phyloP scores from a whole-genome alignment of 768 basidiomycete genomes.

The Phanerodontia chrysosporium region DNA sequence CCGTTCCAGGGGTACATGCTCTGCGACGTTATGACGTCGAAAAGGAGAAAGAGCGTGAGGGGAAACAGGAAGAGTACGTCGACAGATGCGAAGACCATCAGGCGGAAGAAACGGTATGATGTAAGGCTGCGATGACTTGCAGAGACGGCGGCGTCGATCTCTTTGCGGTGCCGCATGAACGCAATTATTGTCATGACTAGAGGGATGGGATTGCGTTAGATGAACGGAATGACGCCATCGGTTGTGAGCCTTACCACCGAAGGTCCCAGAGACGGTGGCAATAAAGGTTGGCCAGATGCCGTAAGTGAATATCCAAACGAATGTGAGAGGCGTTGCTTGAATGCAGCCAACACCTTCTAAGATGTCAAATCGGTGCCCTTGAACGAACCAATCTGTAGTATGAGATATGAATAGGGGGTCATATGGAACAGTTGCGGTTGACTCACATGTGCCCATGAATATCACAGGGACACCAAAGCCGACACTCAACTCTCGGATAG shows the following conservation, averaged over 20 bases:
- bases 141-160: constrained; percentile 1
- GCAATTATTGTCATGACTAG: constrained; percentile 3
- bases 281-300: constrained; percentile 26
- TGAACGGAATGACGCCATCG: not conserved
- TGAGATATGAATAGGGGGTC: not conserved
- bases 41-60: constrained; percentile 23
- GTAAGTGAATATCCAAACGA: constrained; percentile 21
- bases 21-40: constrained; percentile 17
- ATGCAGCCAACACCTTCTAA: constrained; percentile 52
- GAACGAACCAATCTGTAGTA: constrained; percentile 42
- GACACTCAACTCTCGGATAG: constrained; percentile 27
- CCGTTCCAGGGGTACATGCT: constrained; percentile 38
- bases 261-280: constrained; percentile 22
- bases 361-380: constrained; percentile 63
- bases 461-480: constrained; percentile 29
- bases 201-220: not conserved
- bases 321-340: constrained; percentile 36
- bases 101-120: constrained; percentile 39
- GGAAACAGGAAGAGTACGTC: constrained; percentile 29
- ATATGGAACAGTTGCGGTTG: not conserved
- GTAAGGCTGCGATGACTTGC: constrained; percentile 29
- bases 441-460: constrained; percentile 28
- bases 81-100: constrained; percentile 30
- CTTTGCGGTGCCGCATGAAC: constrained; percentile 9
- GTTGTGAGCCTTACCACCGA: constrained; percentile 29